Percentiles rank a stretch among this genome's conserved stretches.
These are phyloP conservation scores for Albatrellus sp. DNA, from an alignment of 1,284 basidiomycete species.

Conservation along the genomic window DNA sequence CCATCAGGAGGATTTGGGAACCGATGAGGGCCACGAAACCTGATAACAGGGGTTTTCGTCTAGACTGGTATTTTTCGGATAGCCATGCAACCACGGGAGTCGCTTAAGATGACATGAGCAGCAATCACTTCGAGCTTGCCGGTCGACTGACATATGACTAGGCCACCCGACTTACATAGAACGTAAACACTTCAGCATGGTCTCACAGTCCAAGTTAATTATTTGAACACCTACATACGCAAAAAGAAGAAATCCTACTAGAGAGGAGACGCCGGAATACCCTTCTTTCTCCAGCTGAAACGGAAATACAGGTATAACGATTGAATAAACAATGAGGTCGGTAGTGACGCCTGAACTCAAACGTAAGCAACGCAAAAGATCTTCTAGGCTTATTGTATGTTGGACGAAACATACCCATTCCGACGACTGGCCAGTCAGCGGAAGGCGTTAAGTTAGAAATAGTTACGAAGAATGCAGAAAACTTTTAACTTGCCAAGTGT, in stretches of 20 bases:
- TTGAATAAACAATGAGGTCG: slow-evolving; percentile 55
- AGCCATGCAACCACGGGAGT: slow-evolving; percentile 61
- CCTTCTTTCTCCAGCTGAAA: slow-evolving; percentile 52
- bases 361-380: not conserved
- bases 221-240: slow-evolving; percentile 33
- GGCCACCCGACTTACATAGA: slow-evolving; percentile 19
- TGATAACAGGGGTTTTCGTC: slow-evolving; percentile 45
- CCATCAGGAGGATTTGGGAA: slow-evolving; percentile 65
- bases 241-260: slow-evolving; percentile 60
- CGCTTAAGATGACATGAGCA: slow-evolving; percentile 23
- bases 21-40: slow-evolving; percentile 46
- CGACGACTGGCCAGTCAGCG: not conserved
- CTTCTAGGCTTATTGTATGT: not conserved
- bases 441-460: not conserved
- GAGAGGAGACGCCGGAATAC: slow-evolving; percentile 38
- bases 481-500: not conserved
- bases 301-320: slow-evolving; percentile 66
- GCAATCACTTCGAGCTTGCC: not conserved
- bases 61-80: slow-evolving; percentile 46
- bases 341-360: slow-evolving; percentile 38
- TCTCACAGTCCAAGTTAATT: too few species aligned
- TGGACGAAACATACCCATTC: not conserved
- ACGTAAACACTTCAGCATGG: too few species aligned
- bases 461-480: not conserved
- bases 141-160: slow-evolving; percentile 18